phyloP scores from a whole-genome alignment of 2,329 filamentous ascomycete species.

The Annulohypoxylon truncatum region DNA sequence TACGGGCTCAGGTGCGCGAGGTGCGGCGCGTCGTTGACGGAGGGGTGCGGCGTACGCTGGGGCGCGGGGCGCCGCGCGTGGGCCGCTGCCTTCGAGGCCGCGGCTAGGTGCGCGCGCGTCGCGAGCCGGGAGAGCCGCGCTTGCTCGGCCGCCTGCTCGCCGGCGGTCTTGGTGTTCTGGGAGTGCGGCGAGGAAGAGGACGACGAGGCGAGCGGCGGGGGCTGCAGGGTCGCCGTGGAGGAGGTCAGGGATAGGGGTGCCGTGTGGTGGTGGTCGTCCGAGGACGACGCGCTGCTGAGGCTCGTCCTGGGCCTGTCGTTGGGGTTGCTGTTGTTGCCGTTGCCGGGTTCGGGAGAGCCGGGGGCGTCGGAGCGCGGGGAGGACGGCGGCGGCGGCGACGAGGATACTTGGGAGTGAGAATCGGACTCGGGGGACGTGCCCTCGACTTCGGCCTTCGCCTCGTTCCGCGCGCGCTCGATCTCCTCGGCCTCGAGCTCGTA shows the following conservation, averaged over 20 bases:
- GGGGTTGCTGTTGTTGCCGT: not conserved
- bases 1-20: constrained; percentile 70
- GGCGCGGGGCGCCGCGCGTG: constrained; percentile 65
- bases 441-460: constrained; percentile 37
- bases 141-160: constrained; percentile 68
- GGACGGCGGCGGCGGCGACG: constrained; percentile 38
- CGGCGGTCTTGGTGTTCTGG: constrained; percentile 56
- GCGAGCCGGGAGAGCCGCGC: constrained; percentile 71
- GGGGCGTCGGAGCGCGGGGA: constrained; percentile 36
- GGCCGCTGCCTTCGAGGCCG: constrained; percentile 66
- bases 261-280: not conserved
- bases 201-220: not conserved
- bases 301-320: constrained; percentile 4
- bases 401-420: constrained; percentile 33
- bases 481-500: constrained; percentile 76
- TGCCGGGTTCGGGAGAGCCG: constrained; percentile 5
- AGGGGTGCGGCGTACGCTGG: constrained; percentile 64
- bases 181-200: constrained; percentile 16
- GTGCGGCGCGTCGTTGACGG: constrained; percentile 67
- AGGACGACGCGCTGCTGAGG: not conserved
- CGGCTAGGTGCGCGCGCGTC: constrained; percentile 64
- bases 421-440: constrained; percentile 37
- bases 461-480: constrained; percentile 53
- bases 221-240: constrained; percentile 21
- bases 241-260: constrained; percentile 28